Base-by-base conservation (phyloP, 2,329 filamentous ascomycete species). In the Exophiala oligosperma region DNA sequence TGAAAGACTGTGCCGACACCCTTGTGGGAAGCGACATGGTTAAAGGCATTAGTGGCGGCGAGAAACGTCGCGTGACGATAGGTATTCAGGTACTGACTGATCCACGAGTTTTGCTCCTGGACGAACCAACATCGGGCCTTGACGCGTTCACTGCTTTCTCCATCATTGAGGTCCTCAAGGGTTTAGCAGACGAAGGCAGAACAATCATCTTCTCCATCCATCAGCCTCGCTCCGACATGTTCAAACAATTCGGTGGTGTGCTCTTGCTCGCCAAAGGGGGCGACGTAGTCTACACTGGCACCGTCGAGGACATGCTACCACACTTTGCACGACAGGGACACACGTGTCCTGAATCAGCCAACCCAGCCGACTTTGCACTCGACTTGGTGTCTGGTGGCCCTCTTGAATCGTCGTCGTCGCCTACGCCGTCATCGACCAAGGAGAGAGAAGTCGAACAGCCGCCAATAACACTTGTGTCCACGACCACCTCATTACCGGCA, bases 121-220 rank as follows among this genome's bases (percentile, higher is more conserved):
- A 94, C 69, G 90, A 94, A 72, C 90, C 90, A 0, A 95, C 91
- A 0, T 91, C 87, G 63, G 91, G 91, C 7, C 77, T 95, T 6
- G 91, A 96, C 71, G 92, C 89, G 5, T 86, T 85, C 0, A 86
- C 88, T 0, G 90, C 87, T 57, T 86, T 79, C 64, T 89, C 94
- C 71, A 89, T 95, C 24, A 84, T 93, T 52, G 86, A 79, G 2
- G 91, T 90, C 69, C 81, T 92, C 47, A 85, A 82, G 68, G 77
- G 79, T 8, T 80, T 92, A 28, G 89, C 86, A 0, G 82, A 80
- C 68, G 47, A 57, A 46, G 59, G 47, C 41, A 59, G 88, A 84
- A 79, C 94, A 57, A 84, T 94, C 59, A 85, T 95, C 59, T 88
- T 88, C 5, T 91, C 87, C 44, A 93, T 95, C 60, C 91, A 95